Conservation (phyloP, 2,329 filamentous ascomycete genomes). For the Alternaria infectoria region DNA sequence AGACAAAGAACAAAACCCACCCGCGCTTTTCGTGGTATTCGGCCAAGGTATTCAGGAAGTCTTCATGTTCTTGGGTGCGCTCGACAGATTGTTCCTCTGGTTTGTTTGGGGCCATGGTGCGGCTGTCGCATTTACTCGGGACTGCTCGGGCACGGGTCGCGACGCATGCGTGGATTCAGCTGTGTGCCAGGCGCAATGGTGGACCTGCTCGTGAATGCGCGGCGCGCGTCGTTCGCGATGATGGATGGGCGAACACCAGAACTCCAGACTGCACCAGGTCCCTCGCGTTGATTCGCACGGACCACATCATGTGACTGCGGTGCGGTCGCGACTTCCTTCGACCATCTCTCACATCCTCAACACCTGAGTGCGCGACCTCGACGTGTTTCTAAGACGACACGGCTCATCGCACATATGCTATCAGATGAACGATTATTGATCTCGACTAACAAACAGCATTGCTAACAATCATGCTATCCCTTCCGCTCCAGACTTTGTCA, state of each 20-base stretch:
- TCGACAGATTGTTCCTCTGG: constrained; percentile 56
- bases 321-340: constrained; percentile 22
- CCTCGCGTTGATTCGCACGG: constrained; percentile 24
- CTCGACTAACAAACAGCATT: background rate
- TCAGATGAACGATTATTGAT: background rate
- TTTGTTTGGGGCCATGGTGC: constrained; percentile 54
- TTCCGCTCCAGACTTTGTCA: constrained; percentile 42
- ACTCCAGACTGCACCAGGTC: constrained; percentile 31
- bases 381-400: background rate
- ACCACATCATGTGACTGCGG: constrained; percentile 26
- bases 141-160: constrained; percentile 19
- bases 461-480: constrained; percentile 35
- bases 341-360: background rate
- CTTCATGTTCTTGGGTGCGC: constrained; percentile 69
- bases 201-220: constrained; percentile 31
- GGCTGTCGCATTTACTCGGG: constrained; percentile 43
- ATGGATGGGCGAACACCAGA: constrained; percentile 40
- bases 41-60: constrained; percentile 76
- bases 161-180: constrained; percentile 28
- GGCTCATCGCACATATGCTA: background rate
- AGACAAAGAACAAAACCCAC: constrained; percentile 46
- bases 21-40: constrained; percentile 81
- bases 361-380: background rate
- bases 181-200: constrained; percentile 32
- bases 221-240: constrained; percentile 41